Evolutionary conservation across 2,329 filamentous ascomycete species (phyloP).

Genomic region (Clarireedia homoeocarpa): DNA sequence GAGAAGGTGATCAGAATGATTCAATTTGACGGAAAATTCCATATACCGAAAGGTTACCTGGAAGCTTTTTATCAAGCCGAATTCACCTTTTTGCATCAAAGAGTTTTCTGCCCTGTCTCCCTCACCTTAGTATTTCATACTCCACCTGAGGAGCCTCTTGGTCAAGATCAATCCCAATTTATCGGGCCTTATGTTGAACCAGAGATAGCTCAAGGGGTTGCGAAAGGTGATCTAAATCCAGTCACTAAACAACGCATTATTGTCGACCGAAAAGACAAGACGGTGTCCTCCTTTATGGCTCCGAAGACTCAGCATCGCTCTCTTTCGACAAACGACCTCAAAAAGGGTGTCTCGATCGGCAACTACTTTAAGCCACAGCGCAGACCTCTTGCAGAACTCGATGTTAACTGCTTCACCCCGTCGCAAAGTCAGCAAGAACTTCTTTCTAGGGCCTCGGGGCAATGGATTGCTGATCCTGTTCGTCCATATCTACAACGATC

Average conservation of each 20-base stretch:
- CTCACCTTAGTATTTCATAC: conserved; percentile 70
- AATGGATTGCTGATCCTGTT: conserved; percentile 47
- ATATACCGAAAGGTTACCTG: conserved; percentile 73
- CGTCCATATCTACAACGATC: conserved; percentile 22
- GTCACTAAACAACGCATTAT: conserved; percentile 65
- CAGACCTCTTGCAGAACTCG: conserved; percentile 56
- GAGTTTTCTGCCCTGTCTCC: conserved; percentile 77
- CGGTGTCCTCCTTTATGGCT: conserved; percentile 14
- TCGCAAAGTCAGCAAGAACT: conserved; percentile 57
- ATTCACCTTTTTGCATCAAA: conserved; percentile 86
- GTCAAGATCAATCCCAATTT: conserved; percentile 66
- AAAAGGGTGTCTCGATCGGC: conserved; percentile 53
- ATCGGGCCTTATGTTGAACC: conserved; percentile 69
- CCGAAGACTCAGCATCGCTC: conserved; percentile 16
- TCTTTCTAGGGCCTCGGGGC: conserved; percentile 43
- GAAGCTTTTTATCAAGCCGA: conserved; percentile 80
- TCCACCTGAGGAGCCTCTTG: conserved; percentile 52
- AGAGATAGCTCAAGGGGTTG: conserved; percentile 64
- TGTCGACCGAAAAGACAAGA: conserved; percentile 19
- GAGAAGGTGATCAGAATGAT: conserved; percentile 76
- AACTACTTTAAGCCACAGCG: conserved; percentile 58
- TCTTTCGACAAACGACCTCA: conserved; percentile 40
- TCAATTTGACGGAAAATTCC: conserved; percentile 81
- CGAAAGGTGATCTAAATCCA: conserved; percentile 76
- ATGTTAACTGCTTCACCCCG: conserved; percentile 59